Conservation (phyloP, 1,284 basidiomycete genomes). For the Paramarasmius palmivorus region DNA sequence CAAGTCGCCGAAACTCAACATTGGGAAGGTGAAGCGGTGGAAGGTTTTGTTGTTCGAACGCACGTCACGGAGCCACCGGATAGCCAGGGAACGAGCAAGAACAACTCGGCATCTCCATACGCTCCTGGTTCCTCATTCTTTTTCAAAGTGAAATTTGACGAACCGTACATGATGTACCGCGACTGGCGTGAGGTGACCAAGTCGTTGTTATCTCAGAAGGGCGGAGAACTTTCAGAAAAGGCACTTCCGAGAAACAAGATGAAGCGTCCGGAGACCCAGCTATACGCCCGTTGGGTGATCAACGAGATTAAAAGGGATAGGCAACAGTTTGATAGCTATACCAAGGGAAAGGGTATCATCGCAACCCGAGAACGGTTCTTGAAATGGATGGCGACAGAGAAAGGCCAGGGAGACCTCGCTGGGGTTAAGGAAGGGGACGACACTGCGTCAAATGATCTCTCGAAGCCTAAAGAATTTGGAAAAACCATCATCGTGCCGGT, state of each 20-base stretch:
- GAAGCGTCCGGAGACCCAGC: constrained; percentile 63
- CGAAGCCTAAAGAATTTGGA: constrained; percentile 42
- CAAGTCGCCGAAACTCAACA: constrained; percentile 67
- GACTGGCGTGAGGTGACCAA: constrained; percentile 97
- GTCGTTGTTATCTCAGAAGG: constrained; percentile 52
- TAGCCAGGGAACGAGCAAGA: constrained; percentile 24
- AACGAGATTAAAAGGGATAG: constrained; percentile 68
- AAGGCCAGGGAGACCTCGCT: constrained; percentile 38
- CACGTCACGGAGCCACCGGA: constrained; percentile 50
- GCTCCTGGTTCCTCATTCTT: constrained; percentile 86
- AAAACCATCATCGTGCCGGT: constrained; percentile 89
- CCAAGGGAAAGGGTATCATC: constrained; percentile 82
- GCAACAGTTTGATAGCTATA: constrained; percentile 64
- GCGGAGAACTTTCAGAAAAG: constrained; percentile 29
- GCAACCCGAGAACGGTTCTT: constrained; percentile 82
- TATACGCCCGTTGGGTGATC: constrained; percentile 73
- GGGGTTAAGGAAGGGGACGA: constrained; percentile 20
- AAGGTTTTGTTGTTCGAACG: constrained; percentile 95
- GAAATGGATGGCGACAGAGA: constrained; percentile 57
- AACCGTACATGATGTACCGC: constrained; percentile 98
- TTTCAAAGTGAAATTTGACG: constrained; percentile 99
- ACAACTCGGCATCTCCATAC: constrained; percentile 53
- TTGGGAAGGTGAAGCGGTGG: constrained; percentile 87
- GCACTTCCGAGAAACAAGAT: constrained; percentile 62
- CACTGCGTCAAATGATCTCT: constrained; percentile 16